Evolutionary conservation across 257 asterid genomes (phyloP).

Genomic region (Solanum verrucosum): DNA sequence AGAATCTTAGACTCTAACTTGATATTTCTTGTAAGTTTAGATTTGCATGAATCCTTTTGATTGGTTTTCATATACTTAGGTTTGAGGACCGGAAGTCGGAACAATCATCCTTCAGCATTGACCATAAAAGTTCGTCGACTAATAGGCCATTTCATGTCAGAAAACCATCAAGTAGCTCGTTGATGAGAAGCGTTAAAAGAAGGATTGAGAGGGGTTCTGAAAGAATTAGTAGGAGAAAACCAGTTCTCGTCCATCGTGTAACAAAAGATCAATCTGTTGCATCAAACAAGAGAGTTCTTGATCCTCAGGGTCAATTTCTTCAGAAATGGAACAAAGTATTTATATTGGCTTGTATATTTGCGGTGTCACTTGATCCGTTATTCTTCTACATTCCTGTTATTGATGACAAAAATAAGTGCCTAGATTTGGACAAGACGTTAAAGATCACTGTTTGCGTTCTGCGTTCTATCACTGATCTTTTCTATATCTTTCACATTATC

Average conservation of each 20-base stretch:
- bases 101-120: conserved; percentile 8
- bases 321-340: conserved; percentile 49
- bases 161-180: conserved; percentile 18
- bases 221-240: neutral
- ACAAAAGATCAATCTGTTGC: neutral
- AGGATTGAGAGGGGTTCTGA: neutral
- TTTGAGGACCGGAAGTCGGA: conserved; percentile 24
- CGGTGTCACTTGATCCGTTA: conserved; percentile 46
- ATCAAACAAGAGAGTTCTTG: conserved; percentile 12
- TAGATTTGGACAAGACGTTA: conserved; percentile 27
- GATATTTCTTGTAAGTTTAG: no score
- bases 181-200: neutral
- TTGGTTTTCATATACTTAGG: no score
- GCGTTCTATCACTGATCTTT: conserved; percentile 42
- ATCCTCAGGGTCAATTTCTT: conserved; percentile 46
- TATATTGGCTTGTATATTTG: conserved; percentile 33
- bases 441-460: conserved; percentile 40
- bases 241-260: neutral
- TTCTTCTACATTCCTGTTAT: conserved; percentile 63
- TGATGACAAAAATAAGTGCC: conserved; percentile 20
- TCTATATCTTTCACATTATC: conserved; percentile 45
- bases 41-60: no score
- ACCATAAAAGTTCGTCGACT: neutral
- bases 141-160: neutral
- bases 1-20: neutral